phyloP scores from a whole-genome alignment of 768 basidiomycete genomes.

The Xerocomus potaroensis region DNA sequence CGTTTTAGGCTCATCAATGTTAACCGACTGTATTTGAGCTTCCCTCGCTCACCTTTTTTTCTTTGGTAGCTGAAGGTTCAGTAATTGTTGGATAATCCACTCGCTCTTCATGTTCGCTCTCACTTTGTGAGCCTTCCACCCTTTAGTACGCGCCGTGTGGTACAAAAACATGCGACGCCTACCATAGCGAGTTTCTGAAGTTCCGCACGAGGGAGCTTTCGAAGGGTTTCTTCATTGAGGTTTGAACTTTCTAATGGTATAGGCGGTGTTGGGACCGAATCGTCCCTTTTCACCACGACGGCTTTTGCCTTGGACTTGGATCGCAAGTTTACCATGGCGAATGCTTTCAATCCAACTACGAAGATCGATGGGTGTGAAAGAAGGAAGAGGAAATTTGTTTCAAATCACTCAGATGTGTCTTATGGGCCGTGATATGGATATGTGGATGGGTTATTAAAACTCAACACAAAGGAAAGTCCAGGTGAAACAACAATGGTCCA shows the following conservation, averaged over 20 bases:
- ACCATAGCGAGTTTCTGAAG: slow-evolving; percentile 29
- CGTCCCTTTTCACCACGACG: background rate
- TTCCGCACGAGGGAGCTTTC: slow-evolving; percentile 19
- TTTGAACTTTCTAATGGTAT: background rate
- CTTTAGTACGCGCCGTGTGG: background rate
- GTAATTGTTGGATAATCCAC: slow-evolving; percentile 20
- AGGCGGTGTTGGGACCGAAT: background rate
- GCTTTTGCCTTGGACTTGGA: slow-evolving; percentile 6
- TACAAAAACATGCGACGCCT: background rate
- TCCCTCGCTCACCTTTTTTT: slow-evolving; percentile 8
- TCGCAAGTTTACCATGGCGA: slow-evolving; percentile 10
- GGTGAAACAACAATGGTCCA: too few relatives aligned
- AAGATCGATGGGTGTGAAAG: background rate
- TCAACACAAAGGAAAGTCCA: too few relatives aligned
- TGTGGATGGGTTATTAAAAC: too few relatives aligned
- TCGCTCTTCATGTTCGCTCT: slow-evolving; percentile 27
- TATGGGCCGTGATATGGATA: too few relatives aligned
- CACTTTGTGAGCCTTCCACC: slow-evolving; percentile 14
- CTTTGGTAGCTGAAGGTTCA: slow-evolving; percentile 9
- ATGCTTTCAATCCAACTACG: background rate
- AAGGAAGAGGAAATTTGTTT: background rate
- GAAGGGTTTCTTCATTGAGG: slow-evolving; percentile 17
- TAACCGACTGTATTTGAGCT: background rate
- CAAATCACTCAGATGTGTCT: background rate
- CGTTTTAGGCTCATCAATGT: background rate